A percentile compares a stretch with the other conserved stretches of the same genome.
These are phyloP conservation scores for Danielia oregonensis DNA, from an alignment of 805 yeast species.

Conservation along the genomic window DNA sequence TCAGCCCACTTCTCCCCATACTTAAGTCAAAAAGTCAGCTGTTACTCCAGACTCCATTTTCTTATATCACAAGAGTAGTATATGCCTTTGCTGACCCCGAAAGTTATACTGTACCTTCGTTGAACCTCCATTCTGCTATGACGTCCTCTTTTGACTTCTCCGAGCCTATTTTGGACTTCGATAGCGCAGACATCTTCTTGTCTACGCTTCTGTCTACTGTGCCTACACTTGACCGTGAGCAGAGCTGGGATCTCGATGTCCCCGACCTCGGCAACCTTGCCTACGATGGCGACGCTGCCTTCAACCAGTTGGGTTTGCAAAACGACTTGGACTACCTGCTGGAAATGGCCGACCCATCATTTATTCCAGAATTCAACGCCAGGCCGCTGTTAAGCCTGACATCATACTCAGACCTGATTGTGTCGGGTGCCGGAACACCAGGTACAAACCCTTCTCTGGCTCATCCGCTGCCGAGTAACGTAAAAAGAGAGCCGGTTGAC, in stretches of 20 bases:
- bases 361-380: not conserved
- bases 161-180: constrained; percentile 10
- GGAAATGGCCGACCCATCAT: not conserved
- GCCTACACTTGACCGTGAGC: constrained; percentile 8
- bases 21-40: constrained; percentile 8
- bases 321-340: not conserved
- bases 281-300: constrained; percentile 1
- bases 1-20: too few relatives aligned
- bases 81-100: too few relatives aligned
- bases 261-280: constrained; percentile 2
- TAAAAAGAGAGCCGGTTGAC: constrained; percentile 4
- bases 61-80: too few relatives aligned
- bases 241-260: constrained; percentile 7
- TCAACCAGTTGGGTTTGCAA: not conserved
- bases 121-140: constrained; percentile 1
- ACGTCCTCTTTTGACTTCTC: not conserved
- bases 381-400: constrained; percentile 6
- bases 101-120: too few relatives aligned
- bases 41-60: constrained; percentile 3
- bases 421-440: constrained; percentile 5
- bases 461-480: constrained; percentile 5
- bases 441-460: constrained; percentile 5
- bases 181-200: constrained; percentile 13
- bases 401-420: constrained; percentile 6
- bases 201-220: constrained; percentile 11